Evolutionary conservation across 148 eudicot species (phyloP), one percentile per base, ranked within the genome.

Genomic region (Bassia scoparia): DNA sequence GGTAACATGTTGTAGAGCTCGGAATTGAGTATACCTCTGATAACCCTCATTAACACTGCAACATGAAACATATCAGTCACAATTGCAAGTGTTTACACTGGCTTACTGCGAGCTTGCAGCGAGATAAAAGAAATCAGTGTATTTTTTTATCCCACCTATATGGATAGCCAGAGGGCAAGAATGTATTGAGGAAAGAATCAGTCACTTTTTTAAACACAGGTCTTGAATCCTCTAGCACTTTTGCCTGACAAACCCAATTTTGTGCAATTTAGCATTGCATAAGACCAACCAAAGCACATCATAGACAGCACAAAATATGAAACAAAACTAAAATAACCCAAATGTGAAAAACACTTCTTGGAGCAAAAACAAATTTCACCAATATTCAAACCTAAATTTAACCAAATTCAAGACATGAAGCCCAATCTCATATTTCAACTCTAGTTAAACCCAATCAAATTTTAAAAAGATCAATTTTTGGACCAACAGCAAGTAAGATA

Each of bases 1-100:
- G 44, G 97, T 75, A 60, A 91, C 82, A 78, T 95, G 99, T 72
- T 95, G 99, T 62, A 91, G 75, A 7, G 99, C 99, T 65, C 97
- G 86, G 71, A 95, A 95, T 52, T 95, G 93, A n/a, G 97, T 91
- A 83, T 95, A 95, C 68, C 92, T 83, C 68, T 88, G 89, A 81
- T 95, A 95, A 46, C 99, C 99, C 71, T 95, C 99, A 61, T 86
- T 91, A 73, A 95, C 99, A 87, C 99, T 95, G 93, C 86, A 86
- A 20, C 53, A 74, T 55, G 0, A 61, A 44, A 61, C 29, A 50
- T 48, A 54, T 20, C 72, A 2, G 69, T 20, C 54, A 74, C 31
- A 71, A 44, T 44, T 58, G 55, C 62, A 61, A 65, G 56, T 59
- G n/a, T 38, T 17, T 24, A 34, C 34, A 4, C 20, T 7, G 41